Percentiles rank a stretch among this genome's conserved stretches.
Conservation (phyloP, 345 rosid genomes). For the Kernera saxatilis region DNA sequence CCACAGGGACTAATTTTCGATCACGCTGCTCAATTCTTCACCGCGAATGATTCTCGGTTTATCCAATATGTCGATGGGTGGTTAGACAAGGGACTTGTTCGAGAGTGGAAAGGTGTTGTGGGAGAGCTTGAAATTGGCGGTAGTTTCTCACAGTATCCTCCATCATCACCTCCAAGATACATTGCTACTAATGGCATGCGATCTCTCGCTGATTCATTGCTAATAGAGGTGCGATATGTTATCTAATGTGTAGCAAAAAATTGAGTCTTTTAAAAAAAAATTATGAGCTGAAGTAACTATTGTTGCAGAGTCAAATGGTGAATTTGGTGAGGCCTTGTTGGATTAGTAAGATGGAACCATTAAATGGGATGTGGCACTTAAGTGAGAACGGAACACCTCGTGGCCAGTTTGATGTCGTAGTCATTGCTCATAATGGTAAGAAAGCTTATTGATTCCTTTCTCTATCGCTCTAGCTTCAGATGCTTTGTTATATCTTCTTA, state of each 20-base stretch:
- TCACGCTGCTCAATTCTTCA: slow-evolving; percentile 92
- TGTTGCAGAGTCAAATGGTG: slow-evolving; percentile 56
- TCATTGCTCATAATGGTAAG: slow-evolving; percentile 94
- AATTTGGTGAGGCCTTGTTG: slow-evolving; percentile 89
- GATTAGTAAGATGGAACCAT: slow-evolving; percentile 80
- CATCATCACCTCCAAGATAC: slow-evolving; percentile 56
- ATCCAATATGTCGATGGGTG: slow-evolving; percentile 57
- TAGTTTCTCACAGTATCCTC: slow-evolving; percentile 52
- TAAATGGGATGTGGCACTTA: slow-evolving; percentile 89
- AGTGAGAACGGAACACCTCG: slow-evolving; percentile 76
- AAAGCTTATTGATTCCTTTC: not conserved
- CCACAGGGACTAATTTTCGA: slow-evolving; percentile 64
- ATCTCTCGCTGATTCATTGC: slow-evolving; percentile 70
- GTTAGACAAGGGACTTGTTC: slow-evolving; percentile 69
- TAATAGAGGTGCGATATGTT: slow-evolving; percentile 45
- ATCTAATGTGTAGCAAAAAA: not conserved
- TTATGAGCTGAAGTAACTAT: slow-evolving; percentile 2
- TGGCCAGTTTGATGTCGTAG: slow-evolving; percentile 71
- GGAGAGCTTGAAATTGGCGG: slow-evolving; percentile 83
- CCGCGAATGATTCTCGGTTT: slow-evolving; percentile 63
- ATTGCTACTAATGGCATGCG: slow-evolving; percentile 80
- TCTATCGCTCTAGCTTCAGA: not conserved
- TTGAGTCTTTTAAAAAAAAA: not conserved
- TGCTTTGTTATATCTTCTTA: not conserved
- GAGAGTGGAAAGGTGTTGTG: slow-evolving; percentile 59